phyloP scores from a whole-genome alignment of 2,329 filamentous ascomycete species.

The Penicillium freii region DNA sequence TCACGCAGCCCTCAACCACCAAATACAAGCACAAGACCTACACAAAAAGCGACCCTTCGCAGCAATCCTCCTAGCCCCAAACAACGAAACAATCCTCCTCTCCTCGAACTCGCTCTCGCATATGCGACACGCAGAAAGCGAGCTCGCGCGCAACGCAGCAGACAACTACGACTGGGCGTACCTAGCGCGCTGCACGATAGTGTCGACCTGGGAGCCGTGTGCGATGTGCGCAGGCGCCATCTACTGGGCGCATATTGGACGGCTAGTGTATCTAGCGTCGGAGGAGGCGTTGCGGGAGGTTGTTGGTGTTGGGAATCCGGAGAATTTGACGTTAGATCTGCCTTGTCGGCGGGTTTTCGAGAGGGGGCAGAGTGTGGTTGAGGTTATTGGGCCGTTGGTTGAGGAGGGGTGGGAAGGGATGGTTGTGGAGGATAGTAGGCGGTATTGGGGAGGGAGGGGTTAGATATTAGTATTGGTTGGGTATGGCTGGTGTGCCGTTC shows the following conservation, averaged over 20 bases:
- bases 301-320: constrained; percentile 49
- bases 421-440: constrained; percentile 48
- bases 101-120: constrained; percentile 53
- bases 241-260: constrained; percentile 55
- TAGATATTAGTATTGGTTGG: background rate
- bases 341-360: constrained; percentile 50
- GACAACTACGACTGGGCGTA: constrained; percentile 50
- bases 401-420: constrained; percentile 41
- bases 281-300: constrained; percentile 48
- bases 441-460: constrained; percentile 42
- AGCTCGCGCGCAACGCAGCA: constrained; percentile 51
- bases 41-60: constrained; percentile 53
- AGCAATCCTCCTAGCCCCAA: constrained; percentile 49
- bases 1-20: constrained; percentile 42
- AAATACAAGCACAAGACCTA: constrained; percentile 42
- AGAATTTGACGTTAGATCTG: constrained; percentile 55
- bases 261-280: constrained; percentile 52
- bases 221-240: constrained; percentile 53
- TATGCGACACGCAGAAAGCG: constrained; percentile 54
- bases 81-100: constrained; percentile 51
- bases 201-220: constrained; percentile 57
- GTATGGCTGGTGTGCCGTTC: background rate
- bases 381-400: constrained; percentile 50
- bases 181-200: constrained; percentile 51
- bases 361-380: constrained; percentile 50